Evolutionary conservation across 2,329 filamentous ascomycete genomes (phyloP).

Genomic region (Ambrosiella xylebori): DNA sequence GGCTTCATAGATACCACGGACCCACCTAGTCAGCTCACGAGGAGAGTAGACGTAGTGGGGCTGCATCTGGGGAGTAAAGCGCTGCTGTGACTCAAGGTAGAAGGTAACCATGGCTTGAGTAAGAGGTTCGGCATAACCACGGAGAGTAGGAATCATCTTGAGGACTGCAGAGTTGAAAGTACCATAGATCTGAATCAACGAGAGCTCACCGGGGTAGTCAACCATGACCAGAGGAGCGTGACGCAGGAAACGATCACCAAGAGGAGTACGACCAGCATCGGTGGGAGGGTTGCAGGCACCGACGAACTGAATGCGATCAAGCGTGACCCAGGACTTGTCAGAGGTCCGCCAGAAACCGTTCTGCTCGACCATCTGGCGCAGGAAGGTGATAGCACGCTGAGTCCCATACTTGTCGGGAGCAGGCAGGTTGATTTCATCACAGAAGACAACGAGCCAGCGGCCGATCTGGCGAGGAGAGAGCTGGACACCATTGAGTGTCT

Average conservation of each 20-base stretch:
- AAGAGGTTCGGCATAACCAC: constrained; percentile 82
- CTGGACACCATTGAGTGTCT: constrained; percentile 89
- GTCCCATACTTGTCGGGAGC: constrained; percentile 96
- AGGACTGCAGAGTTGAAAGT: constrained; percentile 94
- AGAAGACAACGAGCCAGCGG: constrained; percentile 96
- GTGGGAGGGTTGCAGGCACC: constrained; percentile 97
- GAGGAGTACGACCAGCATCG: constrained; percentile 85
- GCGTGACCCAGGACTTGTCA: constrained; percentile 93
- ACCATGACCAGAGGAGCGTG: constrained; percentile 99
- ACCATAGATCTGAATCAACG: constrained; percentile 91
- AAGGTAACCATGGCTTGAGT: constrained; percentile 97
- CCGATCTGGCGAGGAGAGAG: constrained; percentile 93
- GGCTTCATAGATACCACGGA: constrained; percentile 91
- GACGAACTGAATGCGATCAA: constrained; percentile 97
- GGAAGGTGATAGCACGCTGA: constrained; percentile 90
- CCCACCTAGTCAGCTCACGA: constrained; percentile 94
- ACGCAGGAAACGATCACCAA: constrained; percentile 83
- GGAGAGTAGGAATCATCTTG: constrained; percentile 89
- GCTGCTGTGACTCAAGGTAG: constrained; percentile 83
- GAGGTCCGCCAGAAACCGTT: constrained; percentile 98
- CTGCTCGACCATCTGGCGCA: constrained; percentile 93
- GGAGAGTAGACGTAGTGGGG: constrained; percentile 99
- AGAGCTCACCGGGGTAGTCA: constrained; percentile 91
- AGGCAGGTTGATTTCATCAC: constrained; percentile 97
- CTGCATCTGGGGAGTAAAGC: constrained; percentile 91